phyloP scores from a whole-genome alignment of 148 eudicot genomes.

The Simmondsia chinensis region DNA sequence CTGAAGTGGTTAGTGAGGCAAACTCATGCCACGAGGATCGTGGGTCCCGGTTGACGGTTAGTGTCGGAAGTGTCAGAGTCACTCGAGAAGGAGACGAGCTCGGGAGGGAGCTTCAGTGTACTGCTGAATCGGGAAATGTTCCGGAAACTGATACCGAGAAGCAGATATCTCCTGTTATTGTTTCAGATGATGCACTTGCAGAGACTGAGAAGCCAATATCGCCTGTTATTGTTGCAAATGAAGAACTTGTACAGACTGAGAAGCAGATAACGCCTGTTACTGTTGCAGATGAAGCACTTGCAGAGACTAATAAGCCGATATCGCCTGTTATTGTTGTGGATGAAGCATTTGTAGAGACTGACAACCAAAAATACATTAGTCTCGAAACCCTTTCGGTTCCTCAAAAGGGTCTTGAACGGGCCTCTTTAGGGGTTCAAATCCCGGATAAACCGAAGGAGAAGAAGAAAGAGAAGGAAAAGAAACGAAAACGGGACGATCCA shows the following conservation, averaged over 20 bases:
- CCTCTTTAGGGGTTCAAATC: conserved; percentile 13
- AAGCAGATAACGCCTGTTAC: conserved; percentile 24
- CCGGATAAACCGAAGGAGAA: conserved; percentile 27
- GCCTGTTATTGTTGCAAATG: conserved; percentile 17
- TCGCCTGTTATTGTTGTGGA: conserved; percentile 22
- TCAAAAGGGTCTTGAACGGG: conserved; percentile 21
- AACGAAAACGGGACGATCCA: conserved; percentile 67
- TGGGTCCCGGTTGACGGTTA: conserved; percentile 83
- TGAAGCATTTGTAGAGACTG: conserved; percentile 10
- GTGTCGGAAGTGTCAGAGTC: conserved; percentile 81
- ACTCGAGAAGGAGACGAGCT: conserved; percentile 52
- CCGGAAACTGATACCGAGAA: conserved; percentile 22
- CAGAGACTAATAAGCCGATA: conserved; percentile 16
- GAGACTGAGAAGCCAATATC: conserved; percentile 22
- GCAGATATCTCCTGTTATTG: conserved; percentile 20
- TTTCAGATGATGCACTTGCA: conserved; percentile 12
- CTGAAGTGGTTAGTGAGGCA: conserved; percentile 42
- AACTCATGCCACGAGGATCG: conserved; percentile 83
- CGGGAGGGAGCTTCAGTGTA: conserved; percentile 75
- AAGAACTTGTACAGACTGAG: conserved; percentile 11
- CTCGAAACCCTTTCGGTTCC: conserved; percentile 15
- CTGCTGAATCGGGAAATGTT: conserved; percentile 84
- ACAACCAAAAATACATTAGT: no score
- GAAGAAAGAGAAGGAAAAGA: conserved; percentile 60
- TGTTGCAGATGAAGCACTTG: conserved; percentile 12